Conservation (phyloP, 2,329 filamentous ascomycete genomes). For the Pseudogymnoascus verrucosus region DNA sequence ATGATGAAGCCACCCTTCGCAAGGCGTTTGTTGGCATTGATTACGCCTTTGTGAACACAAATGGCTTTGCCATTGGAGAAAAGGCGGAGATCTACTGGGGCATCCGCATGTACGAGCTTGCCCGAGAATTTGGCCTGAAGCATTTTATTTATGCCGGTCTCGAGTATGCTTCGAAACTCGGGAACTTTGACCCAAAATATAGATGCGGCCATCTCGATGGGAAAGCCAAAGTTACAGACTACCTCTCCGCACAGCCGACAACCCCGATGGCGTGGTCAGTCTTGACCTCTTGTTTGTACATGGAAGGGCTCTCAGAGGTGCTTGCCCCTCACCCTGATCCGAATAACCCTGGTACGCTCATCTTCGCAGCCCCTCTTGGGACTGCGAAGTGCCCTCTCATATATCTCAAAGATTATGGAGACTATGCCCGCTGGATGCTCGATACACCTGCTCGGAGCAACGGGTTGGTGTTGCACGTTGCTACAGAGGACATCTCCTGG, state of each 20-base stretch:
- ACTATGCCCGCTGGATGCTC: conserved; percentile 23
- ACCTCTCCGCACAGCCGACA: conserved; percentile 12
- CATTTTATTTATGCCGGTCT: conserved; percentile 31
- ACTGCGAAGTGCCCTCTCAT: conserved; percentile 18
- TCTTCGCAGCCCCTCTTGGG: conserved; percentile 17
- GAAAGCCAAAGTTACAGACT: conserved; percentile 28
- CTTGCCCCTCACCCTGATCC: conserved; percentile 14
- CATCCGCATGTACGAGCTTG: conserved; percentile 29
- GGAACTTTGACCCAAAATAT: conserved; percentile 29
- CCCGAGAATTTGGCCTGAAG: conserved; percentile 19
- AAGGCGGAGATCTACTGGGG: conserved; percentile 31
- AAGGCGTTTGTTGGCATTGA: conserved; percentile 29
- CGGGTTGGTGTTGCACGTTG: conserved; percentile 22
- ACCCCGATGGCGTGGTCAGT: conserved; percentile 20
- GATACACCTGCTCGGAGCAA: conserved; percentile 19
- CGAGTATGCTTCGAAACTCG: conserved; percentile 32
- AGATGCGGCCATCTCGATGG: conserved; percentile 35
- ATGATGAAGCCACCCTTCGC: conserved; percentile 29
- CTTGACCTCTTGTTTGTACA: conserved; percentile 27
- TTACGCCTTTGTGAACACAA: conserved; percentile 34
- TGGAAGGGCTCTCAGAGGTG: conserved; percentile 24
- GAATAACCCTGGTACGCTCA: conserved; percentile 11
- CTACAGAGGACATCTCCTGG: conserved; percentile 20
- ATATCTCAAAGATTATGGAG: conserved; percentile 21
- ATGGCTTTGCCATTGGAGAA: conserved; percentile 32